These are phyloP conservation scores for Hanseniaspora mollemarum DNA, from an alignment of 805 yeast species.

Conservation along the genomic window DNA sequence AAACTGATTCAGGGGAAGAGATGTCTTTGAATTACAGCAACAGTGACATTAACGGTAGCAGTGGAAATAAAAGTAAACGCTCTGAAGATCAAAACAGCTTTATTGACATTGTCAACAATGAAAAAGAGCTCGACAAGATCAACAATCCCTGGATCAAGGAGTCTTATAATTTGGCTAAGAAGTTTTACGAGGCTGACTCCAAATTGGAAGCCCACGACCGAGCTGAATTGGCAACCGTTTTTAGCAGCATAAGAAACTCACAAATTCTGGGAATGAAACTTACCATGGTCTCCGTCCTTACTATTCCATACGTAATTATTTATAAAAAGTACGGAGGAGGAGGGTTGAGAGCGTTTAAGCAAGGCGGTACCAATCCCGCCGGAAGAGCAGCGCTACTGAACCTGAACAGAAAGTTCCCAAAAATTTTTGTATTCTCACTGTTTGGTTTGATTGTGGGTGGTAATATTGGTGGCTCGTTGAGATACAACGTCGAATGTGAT, in stretches of 20 bases:
- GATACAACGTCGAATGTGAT: conserved; percentile 29
- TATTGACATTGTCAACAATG: conserved; percentile 1
- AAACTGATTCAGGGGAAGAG: conserved; percentile 3
- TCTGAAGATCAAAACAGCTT: not conserved
- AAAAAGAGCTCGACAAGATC: conserved; percentile 7
- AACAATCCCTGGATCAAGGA: conserved; percentile 29
- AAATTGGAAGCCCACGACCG: conserved; percentile 35
- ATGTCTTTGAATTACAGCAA: conserved; percentile 2
- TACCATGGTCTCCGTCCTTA: conserved; percentile 34
- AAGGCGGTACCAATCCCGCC: conserved; percentile 6
- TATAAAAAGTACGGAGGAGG: conserved; percentile 30
- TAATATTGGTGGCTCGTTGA: conserved; percentile 26
- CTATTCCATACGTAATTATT: conserved; percentile 35
- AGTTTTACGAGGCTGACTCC: conserved; percentile 42
- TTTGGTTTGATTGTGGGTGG: conserved; percentile 31
- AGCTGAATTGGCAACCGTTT: conserved; percentile 32
- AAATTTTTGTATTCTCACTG: conserved; percentile 36
- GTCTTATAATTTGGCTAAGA: conserved; percentile 35
- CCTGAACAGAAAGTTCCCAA: conserved; percentile 22
- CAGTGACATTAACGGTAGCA: conserved; percentile 7
- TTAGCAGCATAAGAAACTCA: conserved; percentile 29
- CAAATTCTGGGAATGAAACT: conserved; percentile 32
- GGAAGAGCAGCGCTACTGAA: conserved; percentile 2
- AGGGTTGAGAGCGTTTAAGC: conserved; percentile 24
- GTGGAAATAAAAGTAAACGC: not conserved